Evolutionary conservation across 148 eudicot species (phyloP).

Genomic region (Chenopodium berlandieri): DNA sequence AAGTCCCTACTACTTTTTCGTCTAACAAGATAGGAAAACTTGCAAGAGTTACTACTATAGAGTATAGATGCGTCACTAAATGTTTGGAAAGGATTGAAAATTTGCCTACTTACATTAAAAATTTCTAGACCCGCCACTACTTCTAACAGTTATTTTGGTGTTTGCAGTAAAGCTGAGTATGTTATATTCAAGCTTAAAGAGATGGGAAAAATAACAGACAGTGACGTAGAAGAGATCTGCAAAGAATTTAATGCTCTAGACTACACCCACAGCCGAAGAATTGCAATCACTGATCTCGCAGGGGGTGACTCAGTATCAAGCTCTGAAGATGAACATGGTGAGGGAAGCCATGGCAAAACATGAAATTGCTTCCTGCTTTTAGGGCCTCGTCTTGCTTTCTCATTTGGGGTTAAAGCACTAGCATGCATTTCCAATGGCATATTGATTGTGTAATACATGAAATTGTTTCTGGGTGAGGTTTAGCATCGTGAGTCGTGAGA

Average conservation of each 20-base stretch:
- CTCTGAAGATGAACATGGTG: neutral
- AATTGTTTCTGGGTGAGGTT: neutral
- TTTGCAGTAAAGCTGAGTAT: constrained; percentile 65
- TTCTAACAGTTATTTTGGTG: constrained; percentile 5
- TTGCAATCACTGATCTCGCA: constrained; percentile 50
- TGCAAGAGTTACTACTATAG: neutral
- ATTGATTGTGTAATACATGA: neutral
- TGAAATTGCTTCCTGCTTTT: neutral
- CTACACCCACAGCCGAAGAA: constrained; percentile 41
- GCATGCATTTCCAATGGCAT: neutral
- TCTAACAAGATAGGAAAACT: neutral
- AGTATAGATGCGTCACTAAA: neutral
- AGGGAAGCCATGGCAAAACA: neutral
- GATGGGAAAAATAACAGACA: constrained; percentile 61
- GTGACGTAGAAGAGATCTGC: constrained; percentile 44
- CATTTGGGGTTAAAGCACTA: neutral
- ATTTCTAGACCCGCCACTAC: neutral
- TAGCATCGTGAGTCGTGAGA: neutral
- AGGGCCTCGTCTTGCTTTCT: neutral
- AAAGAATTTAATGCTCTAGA: constrained; percentile 53
- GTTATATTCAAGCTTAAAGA: constrained; percentile 65
- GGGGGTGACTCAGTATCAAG: constrained; percentile 18
- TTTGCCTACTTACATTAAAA: too few relatives aligned
- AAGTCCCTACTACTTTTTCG: neutral
- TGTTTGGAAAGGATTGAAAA: neutral